These are phyloP conservation scores for Aphanomyces astaci DNA, from an alignment of 352 stramenopile species.

Conservation along the genomic window DNA sequence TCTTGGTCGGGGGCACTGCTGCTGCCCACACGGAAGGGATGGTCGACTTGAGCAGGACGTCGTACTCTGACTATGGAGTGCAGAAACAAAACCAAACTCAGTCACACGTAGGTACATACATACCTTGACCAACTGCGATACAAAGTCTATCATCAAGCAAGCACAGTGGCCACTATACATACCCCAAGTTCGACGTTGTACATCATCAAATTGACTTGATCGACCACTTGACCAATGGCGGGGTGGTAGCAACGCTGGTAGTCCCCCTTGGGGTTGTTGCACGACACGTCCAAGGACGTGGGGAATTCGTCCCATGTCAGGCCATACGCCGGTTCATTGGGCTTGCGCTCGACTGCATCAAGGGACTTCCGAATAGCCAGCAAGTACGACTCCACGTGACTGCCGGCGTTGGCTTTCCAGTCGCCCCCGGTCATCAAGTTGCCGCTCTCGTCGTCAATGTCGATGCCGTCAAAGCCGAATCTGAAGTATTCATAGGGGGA, in stretches of 20 bases:
- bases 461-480: constrained; percentile 50
- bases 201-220: constrained; percentile 81
- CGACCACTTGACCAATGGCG: constrained; percentile 43
- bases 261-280: neutral
- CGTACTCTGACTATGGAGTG: constrained; percentile 7
- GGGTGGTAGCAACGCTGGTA: constrained; percentile 61
- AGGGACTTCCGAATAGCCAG: constrained; percentile 41
- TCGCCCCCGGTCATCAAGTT: constrained; percentile 33
- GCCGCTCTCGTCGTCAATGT: constrained; percentile 63
- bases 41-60: neutral
- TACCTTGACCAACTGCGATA: no score
- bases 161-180: no score
- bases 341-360: constrained; percentile 37
- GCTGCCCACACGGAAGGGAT: neutral
- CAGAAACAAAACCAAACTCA: no score
- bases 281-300: constrained; percentile 5
- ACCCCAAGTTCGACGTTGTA: constrained; percentile 41
- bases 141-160: no score
- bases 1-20: neutral
- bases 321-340: constrained; percentile 58
- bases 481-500: no score
- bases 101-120: no score
- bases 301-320: constrained; percentile 23
- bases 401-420: constrained; percentile 33
- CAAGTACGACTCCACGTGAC: constrained; percentile 41